A percentile compares a stretch with the other conserved stretches of the same genome.
Evolutionary conservation across 768 basidiomycete genomes (phyloP).

Genomic region (Pulveroboletus sp.): DNA sequence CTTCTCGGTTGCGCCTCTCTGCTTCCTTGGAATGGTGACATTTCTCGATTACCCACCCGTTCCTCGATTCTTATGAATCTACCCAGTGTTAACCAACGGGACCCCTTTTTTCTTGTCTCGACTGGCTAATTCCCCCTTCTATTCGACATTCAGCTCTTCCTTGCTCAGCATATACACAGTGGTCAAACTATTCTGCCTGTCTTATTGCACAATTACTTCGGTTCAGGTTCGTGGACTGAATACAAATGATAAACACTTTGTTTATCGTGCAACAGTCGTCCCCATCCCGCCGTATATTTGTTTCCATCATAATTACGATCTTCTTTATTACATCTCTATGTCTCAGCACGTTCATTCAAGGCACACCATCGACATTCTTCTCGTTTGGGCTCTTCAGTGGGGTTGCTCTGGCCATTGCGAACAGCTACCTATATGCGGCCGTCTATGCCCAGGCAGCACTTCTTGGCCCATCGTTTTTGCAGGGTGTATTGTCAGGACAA

Average conservation of each 20-base stretch:
- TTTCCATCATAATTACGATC: constrained; percentile 49
- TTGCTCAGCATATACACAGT: constrained; percentile 59
- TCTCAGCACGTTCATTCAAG: constrained; percentile 57
- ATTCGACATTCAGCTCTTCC: constrained; percentile 60
- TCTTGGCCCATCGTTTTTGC: constrained; percentile 69
- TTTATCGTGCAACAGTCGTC: constrained; percentile 41
- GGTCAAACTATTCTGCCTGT: constrained; percentile 65
- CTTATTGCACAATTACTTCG: constrained; percentile 65
- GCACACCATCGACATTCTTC: constrained; percentile 56
- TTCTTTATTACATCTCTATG: constrained; percentile 57
- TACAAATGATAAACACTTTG: background rate
- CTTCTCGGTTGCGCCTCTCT: no score
- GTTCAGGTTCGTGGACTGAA: constrained; percentile 48
- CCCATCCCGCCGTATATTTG: constrained; percentile 52
- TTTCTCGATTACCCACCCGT: no score
- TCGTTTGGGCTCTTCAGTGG: constrained; percentile 63
- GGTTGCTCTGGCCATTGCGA: constrained; percentile 57
- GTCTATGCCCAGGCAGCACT: constrained; percentile 74
- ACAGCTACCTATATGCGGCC: constrained; percentile 72
- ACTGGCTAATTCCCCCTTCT: constrained; percentile 54
- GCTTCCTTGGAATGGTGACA: no score
- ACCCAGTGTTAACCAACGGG: constrained; percentile 44
- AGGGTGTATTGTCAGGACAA: constrained; percentile 76
- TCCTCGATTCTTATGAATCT: no score
- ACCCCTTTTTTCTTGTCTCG: constrained; percentile 75